A percentile compares a stretch with the other conserved stretches of the same genome.
These are phyloP conservation scores for Thalassiosira profunda DNA, from an alignment of 108 stramenopile species.

Conservation along the genomic window DNA sequence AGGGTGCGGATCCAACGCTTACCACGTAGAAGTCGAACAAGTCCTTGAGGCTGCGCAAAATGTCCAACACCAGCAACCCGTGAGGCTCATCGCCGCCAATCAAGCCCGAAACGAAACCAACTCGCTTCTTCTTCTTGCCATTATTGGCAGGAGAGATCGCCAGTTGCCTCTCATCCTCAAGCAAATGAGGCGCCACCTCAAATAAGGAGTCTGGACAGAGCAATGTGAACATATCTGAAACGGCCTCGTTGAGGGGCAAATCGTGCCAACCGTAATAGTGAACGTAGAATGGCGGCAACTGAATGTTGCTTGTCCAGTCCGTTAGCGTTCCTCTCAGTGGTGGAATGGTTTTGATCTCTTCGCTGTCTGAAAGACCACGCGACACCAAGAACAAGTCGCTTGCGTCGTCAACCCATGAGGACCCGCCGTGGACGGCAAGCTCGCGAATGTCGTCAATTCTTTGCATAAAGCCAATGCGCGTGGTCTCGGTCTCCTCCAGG, in stretches of 20 bases:
- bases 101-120: conserved; percentile 43
- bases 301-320: conserved; percentile 9
- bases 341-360: conserved; percentile 20
- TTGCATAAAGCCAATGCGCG: conserved; percentile 10
- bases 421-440: conserved; percentile 17
- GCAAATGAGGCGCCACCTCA: conserved; percentile 16
- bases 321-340: conserved; percentile 2
- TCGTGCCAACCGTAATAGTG: conserved; percentile 40
- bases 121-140: conserved; percentile 17
- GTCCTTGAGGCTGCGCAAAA: conserved; percentile 19
- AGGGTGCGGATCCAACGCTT: conserved; percentile 11
- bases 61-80: conserved; percentile 34
- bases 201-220: conserved; percentile 14
- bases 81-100: conserved; percentile 48
- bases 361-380: neutral
- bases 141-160: neutral
- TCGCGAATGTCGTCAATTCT: conserved; percentile 13
- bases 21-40: conserved; percentile 35
- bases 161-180: neutral
- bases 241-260: conserved; percentile 5
- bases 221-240: conserved; percentile 12
- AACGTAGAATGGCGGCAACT: conserved; percentile 30
- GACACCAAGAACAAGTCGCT: conserved; percentile 8
- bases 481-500: conserved; percentile 5
- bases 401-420: neutral